Base-by-base conservation (phyloP, 116 monocot species). In the Iris pallida region DNA sequence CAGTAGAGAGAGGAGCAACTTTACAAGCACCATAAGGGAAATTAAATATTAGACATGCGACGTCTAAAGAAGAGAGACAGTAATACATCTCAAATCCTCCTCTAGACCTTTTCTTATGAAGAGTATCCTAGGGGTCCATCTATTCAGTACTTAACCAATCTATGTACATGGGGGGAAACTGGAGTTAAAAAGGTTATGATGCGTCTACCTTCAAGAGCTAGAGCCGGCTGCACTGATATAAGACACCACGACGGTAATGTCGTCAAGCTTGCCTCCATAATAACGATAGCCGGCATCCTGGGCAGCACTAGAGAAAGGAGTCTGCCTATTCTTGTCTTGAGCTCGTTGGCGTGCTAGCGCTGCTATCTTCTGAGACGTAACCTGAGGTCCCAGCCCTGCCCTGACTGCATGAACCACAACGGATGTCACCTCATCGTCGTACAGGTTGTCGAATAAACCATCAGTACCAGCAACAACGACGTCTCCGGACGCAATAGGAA, bases 221-320 rank as follows among this genome's bases (percentile, higher is more conserved):
- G 30, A 30, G 30, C 30, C 3, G 30, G 30, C 30, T 30, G 30
- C 30, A 15, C 55, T 74, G 57, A 79, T 69, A 15, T 69, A 74
- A 63, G 79, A 79, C 2, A 79, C 79, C 7, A 79, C 79, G 14
- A 74, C 79, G 0, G 79, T 79, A 11, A 79, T 79, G 55, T 79
- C 79, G 45, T 79, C 79, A 3, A 79, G 68, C 59, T 79, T 79
- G 16, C 79, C 79, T 43, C 79, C 79, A 64, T 73, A 74, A 61
- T 69, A 74, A 4, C 68, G 67, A 59, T 56, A 74, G 16, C 79
- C 79, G 30, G 79, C 79, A 48, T 74, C 74, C 49, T 79, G 79
- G n/a, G 79, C 79, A 9, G 79, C 79, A 18, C 68, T 55, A 5
- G 79, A 68, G 57, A 74, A 79, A 16, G 79, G 79, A 5, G 79